Base-by-base conservation (phyloP, 2,329 filamentous ascomycete species). In the Geosmithia putterillii region DNA sequence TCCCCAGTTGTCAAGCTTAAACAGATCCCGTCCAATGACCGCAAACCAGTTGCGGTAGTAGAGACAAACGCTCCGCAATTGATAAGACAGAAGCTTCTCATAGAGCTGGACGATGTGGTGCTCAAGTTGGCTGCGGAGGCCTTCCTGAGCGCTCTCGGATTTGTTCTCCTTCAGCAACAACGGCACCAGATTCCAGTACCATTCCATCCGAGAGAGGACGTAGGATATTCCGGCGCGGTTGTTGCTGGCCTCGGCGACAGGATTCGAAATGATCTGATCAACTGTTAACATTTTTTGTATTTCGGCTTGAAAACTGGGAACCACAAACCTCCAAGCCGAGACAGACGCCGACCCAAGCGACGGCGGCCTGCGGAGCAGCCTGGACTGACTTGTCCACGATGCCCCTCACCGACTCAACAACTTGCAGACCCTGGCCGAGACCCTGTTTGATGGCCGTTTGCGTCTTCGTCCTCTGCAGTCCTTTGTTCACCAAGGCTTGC, bases 31-130 rank as follows among this genome's bases (percentile, higher is more conserved):
- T 15, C 60, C 40, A 35, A 64, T 54, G 9, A 49, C 51, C 7
- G 51, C 14, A 6, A 47, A 41, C 36, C 49, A 54, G 22, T 58
- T 52, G 10, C 54, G 52, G 46, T 61, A 56, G 49, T 60, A 66
- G 6, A 51, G 56, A 42, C 52, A 61, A 38, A 64, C 50, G 44
- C 61, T 67, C 50, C 61, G 64, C 44, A 67, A 65, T 48, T 62
- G 55, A 47, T 64, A 67, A 3, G 49, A 32, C n/a, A 68, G 56
- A 22, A 69, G 54, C 42, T 50, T 53, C 44, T 58, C 51, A 47
- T 67, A 69, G 19, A 68, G 58, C 22, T 55, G 38, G 23, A 58
- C 42, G 17, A 67, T 51, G 8, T 40, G 42, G 7, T 49, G 44
- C 40, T 60, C 45, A 19, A 57, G 42, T 36, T 56, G 37, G 28